Base-by-base conservation (phyloP, 1,139 yeast genomes). In the Saccharomycopsis hybrid region DNA sequence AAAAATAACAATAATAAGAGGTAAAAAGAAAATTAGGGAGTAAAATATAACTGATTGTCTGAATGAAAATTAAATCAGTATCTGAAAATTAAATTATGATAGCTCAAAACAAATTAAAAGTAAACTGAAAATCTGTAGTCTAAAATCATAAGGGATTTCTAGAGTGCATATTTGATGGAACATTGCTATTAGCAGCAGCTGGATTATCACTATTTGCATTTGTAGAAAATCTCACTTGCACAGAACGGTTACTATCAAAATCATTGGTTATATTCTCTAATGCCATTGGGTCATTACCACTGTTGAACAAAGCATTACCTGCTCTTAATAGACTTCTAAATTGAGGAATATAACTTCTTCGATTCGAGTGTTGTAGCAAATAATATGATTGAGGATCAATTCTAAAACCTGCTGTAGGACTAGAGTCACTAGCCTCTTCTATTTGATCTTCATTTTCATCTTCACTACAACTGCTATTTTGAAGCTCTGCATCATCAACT, bases 401-500 rank as follows among this genome's bases (percentile, higher is more conserved):
- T 35, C 47, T 41, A 45, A 47, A 41, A 41, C 40, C 51, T 5
- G 24, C 39, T 5, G 39, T 43, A n/a, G 35, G 35, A 7, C 11
- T 31, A 18, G 18, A 18, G 18, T 18, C 18, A 18, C 18, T 18
- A 18, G 18, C 18, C 18, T 54, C 63, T 30, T 61, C 65, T 8
- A 59, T 66, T 11, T 60, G 66, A 1, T 68, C 71, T 28, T 69
- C 72, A 27, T 71, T 62, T 56, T 62, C 37, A 55, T 76, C 74
- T 44, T 86, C 92, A 52, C 87, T 80, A 56, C 82, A 79, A 2
- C 87, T 43, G 11, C 27, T 44, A 27, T 3, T 11, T 29, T 39
- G 29, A 27, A 35, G 8, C 30, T 42, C 44, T 2, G 25, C 18
- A 5, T 43, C 40, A 43, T 43, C 41, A 35, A 24, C 46, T 9